Evolutionary conservation across 2,329 filamentous ascomycete species (phyloP).

Genomic region (Furcasterigmium sp.): DNA sequence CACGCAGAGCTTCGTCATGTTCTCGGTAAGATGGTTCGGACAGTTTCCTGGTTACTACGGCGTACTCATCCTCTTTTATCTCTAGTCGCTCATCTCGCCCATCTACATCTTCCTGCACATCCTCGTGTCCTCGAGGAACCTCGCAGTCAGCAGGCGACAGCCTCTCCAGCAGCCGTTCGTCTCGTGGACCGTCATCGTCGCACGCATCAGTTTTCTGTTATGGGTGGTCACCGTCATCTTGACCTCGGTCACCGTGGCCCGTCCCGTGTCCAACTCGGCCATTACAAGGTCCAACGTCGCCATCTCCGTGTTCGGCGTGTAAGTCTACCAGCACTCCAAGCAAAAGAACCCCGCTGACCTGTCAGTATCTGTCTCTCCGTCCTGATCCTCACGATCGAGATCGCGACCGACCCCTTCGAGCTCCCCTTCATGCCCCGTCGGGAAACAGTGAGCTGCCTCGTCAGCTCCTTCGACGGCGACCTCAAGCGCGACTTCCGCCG

Average conservation of each 20-base stretch:
- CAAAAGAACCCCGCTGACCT: slow-evolving; percentile 2
- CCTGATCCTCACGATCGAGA: slow-evolving; percentile 14
- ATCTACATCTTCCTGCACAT: slow-evolving; percentile 24
- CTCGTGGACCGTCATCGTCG: slow-evolving; percentile 20
- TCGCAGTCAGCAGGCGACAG: slow-evolving; percentile 14
- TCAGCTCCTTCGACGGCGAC: slow-evolving; percentile 9
- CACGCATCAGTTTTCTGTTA: slow-evolving; percentile 17
- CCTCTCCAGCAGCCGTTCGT: slow-evolving; percentile 22
- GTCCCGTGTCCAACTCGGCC: slow-evolving; percentile 15
- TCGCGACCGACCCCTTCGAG: slow-evolving; percentile 15
- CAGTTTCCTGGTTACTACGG: too few relatives aligned
- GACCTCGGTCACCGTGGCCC: slow-evolving; percentile 16
- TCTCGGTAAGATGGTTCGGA: slow-evolving; percentile 5
- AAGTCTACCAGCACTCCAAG: slow-evolving; percentile 1
- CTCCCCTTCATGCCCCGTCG: slow-evolving; percentile 13
- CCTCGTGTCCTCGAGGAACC: slow-evolving; percentile 17
- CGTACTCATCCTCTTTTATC: neutral
- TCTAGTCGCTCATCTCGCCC: slow-evolving; percentile 21
- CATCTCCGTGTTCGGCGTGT: slow-evolving; percentile 18
- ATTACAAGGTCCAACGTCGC: slow-evolving; percentile 16
- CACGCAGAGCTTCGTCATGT: slow-evolving; percentile 12
- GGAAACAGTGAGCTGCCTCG: slow-evolving; percentile 4
- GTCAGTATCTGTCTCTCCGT: slow-evolving; percentile 6
- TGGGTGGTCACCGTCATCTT: slow-evolving; percentile 21
- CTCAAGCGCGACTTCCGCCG: slow-evolving; percentile 1